Percentiles rank a stretch among this genome's conserved stretches.
phyloP scores from a whole-genome alignment of 768 basidiomycete species.

The Tylopilus plumbeoviolaceoides region DNA sequence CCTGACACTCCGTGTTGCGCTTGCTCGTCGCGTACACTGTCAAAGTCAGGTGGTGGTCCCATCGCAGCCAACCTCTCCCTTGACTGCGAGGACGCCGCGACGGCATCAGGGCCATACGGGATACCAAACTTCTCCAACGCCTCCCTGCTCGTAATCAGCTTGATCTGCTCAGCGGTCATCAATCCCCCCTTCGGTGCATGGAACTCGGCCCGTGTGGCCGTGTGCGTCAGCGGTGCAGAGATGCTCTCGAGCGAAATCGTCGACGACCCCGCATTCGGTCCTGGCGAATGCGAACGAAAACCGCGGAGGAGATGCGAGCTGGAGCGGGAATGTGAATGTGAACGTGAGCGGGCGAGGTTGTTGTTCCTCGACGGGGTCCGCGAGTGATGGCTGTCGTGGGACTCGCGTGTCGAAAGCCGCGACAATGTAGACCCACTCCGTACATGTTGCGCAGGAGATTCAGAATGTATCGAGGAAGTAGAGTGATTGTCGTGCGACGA shows the following conservation, averaged over 20 bases:
- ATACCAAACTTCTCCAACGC: constrained; percentile 64
- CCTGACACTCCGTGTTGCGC: neutral
- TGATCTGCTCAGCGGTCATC: constrained; percentile 50
- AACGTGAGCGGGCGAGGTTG: constrained; percentile 33
- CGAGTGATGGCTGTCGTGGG: constrained; percentile 16
- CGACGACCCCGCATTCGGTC: constrained; percentile 51
- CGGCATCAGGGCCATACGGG: constrained; percentile 73
- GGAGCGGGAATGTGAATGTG: constrained; percentile 37
- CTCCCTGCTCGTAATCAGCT: constrained; percentile 65
- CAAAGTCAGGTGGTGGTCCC: constrained; percentile 51
- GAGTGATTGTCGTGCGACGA: constrained; percentile 13
- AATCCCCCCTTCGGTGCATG: constrained; percentile 47
- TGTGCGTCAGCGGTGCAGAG: constrained; percentile 73
- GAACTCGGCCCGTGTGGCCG: constrained; percentile 65
- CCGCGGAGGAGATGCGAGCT: constrained; percentile 33
- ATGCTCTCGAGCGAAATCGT: constrained; percentile 70
- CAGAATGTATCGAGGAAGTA: constrained; percentile 14
- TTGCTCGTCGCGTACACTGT: constrained; percentile 17
- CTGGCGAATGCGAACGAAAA: constrained; percentile 38
- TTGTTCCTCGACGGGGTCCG: constrained; percentile 28
- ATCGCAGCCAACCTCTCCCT: constrained; percentile 29
- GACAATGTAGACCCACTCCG: constrained; percentile 21
- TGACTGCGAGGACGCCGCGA: constrained; percentile 39
- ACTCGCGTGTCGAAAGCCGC: constrained; percentile 21
- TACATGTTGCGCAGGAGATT: constrained; percentile 14